Conservation (phyloP, 169 alveolate genomes). For the Plasmodium gonderi region DNA sequence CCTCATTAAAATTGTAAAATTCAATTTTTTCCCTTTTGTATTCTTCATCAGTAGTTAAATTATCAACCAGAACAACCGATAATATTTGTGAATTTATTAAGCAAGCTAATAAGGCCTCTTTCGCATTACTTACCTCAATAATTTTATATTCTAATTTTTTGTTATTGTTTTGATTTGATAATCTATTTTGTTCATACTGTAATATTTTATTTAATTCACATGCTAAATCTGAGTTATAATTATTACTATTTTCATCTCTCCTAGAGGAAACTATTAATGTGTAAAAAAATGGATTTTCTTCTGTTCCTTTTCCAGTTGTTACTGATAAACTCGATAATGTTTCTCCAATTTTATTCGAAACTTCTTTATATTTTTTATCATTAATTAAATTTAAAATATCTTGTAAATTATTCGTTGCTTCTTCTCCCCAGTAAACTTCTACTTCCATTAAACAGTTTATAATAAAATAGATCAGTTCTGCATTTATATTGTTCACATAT, state of each 20-base stretch:
- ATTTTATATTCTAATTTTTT: slow-evolving; percentile 75
- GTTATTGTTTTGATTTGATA: slow-evolving; percentile 69
- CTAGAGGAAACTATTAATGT: slow-evolving; percentile 58
- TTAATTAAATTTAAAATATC: slow-evolving; percentile 57
- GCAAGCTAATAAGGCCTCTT: slow-evolving; percentile 78
- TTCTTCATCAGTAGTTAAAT: slow-evolving; percentile 72
- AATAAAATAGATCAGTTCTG: slow-evolving; percentile 58
- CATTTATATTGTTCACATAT: slow-evolving; percentile 36
- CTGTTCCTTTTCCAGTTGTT: slow-evolving; percentile 50
- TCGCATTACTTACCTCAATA: slow-evolving; percentile 78
- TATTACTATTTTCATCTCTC: slow-evolving; percentile 42
- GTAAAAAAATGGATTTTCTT: slow-evolving; percentile 69
- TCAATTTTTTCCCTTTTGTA: slow-evolving; percentile 6
- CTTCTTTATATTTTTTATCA: slow-evolving; percentile 74
- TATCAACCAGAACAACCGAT: slow-evolving; percentile 80
- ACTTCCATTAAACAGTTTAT: slow-evolving; percentile 34
- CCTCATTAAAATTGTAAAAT: background rate
- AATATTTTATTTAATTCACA: slow-evolving; percentile 64
- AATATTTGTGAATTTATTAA: slow-evolving; percentile 78
- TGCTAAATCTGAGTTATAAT: slow-evolving; percentile 55
- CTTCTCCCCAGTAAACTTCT: slow-evolving; percentile 75
- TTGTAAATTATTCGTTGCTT: slow-evolving; percentile 51
- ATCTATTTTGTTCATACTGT: slow-evolving; percentile 67
- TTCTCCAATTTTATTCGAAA: slow-evolving; percentile 49
- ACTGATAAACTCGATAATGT: slow-evolving; percentile 64